Evolutionary conservation across 2,329 filamentous ascomycete species (phyloP).

Genomic region (Cadophora malorum): DNA sequence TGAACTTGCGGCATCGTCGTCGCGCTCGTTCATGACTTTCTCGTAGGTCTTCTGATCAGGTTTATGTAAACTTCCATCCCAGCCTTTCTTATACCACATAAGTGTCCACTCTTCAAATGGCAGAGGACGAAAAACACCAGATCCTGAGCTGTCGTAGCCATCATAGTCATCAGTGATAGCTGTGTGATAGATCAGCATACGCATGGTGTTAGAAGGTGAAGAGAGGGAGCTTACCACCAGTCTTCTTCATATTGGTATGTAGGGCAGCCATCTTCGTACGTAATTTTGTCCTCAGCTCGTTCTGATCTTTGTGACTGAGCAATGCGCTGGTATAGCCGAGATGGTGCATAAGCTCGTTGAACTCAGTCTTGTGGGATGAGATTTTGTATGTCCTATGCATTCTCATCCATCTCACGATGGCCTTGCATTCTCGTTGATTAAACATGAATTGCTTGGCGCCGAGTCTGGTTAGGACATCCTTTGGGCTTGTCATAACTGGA

Average conservation of each 20-base stretch:
- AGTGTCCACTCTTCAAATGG: constrained; percentile 27
- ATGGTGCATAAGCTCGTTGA: constrained; percentile 3
- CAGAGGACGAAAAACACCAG: constrained; percentile 1
- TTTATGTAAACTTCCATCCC: constrained; percentile 21
- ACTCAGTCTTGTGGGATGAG: constrained; percentile 9
- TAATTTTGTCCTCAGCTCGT: neutral
- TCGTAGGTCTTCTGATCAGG: constrained; percentile 2
- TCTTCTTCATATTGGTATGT: neutral
- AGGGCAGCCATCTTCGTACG: neutral
- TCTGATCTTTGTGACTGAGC: neutral
- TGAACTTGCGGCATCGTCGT: neutral
- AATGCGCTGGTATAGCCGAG: constrained; percentile 12
- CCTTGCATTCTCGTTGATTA: neutral
- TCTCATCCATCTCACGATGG: constrained; percentile 18
- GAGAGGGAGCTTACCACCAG: constrained; percentile 5
- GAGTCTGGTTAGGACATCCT: neutral
- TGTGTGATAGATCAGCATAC: neutral
- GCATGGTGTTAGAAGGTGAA: neutral
- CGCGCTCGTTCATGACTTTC: neutral
- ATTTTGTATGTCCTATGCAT: constrained; percentile 1
- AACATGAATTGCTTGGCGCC: neutral
- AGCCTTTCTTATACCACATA: constrained; percentile 22
- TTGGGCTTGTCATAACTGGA: neutral
- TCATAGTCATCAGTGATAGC: neutral
- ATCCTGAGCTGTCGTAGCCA: constrained; percentile 8